These are phyloP conservation scores for Kwoniella europaea DNA, from an alignment of 768 basidiomycete genomes.

Conservation along the genomic window DNA sequence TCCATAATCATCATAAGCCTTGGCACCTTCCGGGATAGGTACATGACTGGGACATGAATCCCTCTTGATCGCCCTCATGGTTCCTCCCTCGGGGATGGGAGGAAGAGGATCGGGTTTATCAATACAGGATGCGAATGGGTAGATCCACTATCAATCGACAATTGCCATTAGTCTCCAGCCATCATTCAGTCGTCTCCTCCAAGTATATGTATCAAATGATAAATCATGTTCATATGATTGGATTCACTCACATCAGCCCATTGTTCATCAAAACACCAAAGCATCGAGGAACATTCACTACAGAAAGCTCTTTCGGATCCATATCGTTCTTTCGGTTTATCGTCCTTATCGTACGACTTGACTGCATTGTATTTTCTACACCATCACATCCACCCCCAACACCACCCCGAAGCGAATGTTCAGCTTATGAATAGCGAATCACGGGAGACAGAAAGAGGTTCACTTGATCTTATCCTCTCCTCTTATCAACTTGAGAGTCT, in stretches of 20 bases:
- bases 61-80: constrained; percentile 47
- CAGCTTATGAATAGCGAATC: neutral
- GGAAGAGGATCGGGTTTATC: constrained; percentile 54
- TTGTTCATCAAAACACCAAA: constrained; percentile 55
- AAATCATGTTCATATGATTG: no score
- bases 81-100: constrained; percentile 35
- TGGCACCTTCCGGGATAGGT: constrained; percentile 48
- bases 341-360: constrained; percentile 45
- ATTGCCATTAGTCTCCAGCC: no score
- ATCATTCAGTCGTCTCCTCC: no score
- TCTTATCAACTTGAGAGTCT: constrained; percentile 48
- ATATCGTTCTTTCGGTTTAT: constrained; percentile 39
- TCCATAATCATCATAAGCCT: constrained; percentile 44
- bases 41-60: constrained; percentile 46
- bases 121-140: constrained; percentile 56
- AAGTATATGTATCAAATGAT: no score
- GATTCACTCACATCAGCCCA: constrained; percentile 42
- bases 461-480: constrained; percentile 57
- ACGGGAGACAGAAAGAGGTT: constrained; percentile 1
- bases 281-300: constrained; percentile 52
- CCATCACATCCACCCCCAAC: neutral
- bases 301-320: constrained; percentile 53
- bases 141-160: constrained; percentile 49
- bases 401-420: neutral
- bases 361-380: constrained; percentile 48